phyloP scores from a whole-genome alignment of 1,284 basidiomycete species.

The Microbotryomycetes sp. region DNA sequence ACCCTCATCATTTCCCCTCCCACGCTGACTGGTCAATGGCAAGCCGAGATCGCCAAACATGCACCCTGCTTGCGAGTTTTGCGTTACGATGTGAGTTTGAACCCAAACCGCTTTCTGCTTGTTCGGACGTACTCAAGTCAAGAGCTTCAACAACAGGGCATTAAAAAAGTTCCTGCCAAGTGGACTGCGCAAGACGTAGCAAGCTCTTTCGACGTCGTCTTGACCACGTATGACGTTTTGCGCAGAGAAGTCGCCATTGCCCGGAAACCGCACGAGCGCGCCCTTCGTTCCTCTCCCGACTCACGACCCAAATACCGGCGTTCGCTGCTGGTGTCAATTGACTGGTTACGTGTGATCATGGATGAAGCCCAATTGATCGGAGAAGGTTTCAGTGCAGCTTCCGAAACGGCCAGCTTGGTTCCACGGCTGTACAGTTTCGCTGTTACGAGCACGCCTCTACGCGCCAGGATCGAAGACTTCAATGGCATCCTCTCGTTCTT shows the following conservation, averaged over 20 bases:
- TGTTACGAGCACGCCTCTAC: conserved; percentile 33
- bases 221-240: conserved; percentile 34
- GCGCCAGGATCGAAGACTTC: conserved; percentile 30
- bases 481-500: conserved; percentile 28
- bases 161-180: conserved; percentile 6
- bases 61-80: conserved; percentile 32
- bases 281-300: conserved; percentile 8
- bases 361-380: conserved; percentile 35
- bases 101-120: background rate
- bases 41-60: conserved; percentile 30
- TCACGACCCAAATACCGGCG: conserved; percentile 6
- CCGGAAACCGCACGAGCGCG: conserved; percentile 27
- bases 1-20: conserved; percentile 33
- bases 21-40: conserved; percentile 33
- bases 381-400: conserved; percentile 3
- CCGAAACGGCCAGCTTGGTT: conserved; percentile 32
- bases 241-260: conserved; percentile 26
- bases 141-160: background rate
- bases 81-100: conserved; percentile 26
- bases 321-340: conserved; percentile 30
- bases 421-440: conserved; percentile 31
- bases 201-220: conserved; percentile 27
- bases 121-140: background rate
- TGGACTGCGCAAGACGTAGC: conserved; percentile 5
- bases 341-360: conserved; percentile 31